Conservation (phyloP, 1,139 yeast species). For the Hansenula anomala region DNA sequence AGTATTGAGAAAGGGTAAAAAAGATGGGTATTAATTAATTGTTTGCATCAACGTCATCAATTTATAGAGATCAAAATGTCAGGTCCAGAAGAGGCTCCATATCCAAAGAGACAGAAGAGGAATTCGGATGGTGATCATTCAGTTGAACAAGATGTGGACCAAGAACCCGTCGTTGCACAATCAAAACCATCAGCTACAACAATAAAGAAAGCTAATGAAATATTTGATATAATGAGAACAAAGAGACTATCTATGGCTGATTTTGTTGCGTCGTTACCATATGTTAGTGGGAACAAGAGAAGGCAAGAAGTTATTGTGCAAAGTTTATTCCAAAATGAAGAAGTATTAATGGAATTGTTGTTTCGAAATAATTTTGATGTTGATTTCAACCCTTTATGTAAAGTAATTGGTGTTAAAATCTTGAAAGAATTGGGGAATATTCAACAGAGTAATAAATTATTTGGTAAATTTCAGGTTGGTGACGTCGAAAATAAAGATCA, state of each 20-base stretch:
- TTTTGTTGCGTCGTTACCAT: neutral
- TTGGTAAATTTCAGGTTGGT: neutral
- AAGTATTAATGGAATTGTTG: neutral
- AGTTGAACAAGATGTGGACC: too few relatives aligned
- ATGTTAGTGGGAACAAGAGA: conserved; percentile 2
- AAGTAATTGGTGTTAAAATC: neutral
- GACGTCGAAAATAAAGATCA: neutral
- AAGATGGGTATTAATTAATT: too few relatives aligned
- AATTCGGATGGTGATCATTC: too few relatives aligned
- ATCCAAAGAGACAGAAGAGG: too few relatives aligned
- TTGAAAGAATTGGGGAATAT: neutral
- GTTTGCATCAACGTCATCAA: too few relatives aligned
- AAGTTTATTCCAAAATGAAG: neutral
- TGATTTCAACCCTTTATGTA: neutral
- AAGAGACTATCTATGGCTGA: conserved; percentile 1
- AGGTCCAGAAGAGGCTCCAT: too few relatives aligned
- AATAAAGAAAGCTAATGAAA: conserved; percentile 3
- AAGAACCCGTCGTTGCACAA: too few relatives aligned
- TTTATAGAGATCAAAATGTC: too few relatives aligned
- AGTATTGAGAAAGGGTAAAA: too few relatives aligned
- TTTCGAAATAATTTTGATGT: neutral
- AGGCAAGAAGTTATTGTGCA: neutral
- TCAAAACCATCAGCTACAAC: neutral
- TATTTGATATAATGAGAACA: conserved; percentile 2
- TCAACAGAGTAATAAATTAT: neutral